Base-by-base conservation (phyloP, 805 yeast species). In the Komagataella ulmi region DNA sequence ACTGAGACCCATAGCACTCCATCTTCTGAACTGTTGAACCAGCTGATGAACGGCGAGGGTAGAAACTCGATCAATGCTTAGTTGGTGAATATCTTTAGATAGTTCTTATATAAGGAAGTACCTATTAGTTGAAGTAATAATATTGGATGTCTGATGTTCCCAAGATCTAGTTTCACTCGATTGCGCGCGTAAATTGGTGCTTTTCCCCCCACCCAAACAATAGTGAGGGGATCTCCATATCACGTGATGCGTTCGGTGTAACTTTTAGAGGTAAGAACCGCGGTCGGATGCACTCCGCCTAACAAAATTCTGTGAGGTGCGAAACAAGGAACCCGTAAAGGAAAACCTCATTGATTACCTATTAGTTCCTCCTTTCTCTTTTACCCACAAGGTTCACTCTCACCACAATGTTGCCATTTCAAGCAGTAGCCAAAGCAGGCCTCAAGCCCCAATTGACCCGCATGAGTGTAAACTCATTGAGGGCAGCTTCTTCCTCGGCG, bases 11-110 rank as follows among this genome's bases (percentile, higher is more conserved):
- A 63, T 54, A 64, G 67, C 30, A 77, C 80, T 24, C 80, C 85
- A 49, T 83, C 90, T 54, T 81, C 88, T 45, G 96, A 88, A 62
- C 74, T 89, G 60, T 74, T 89, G 59, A 87, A 81, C 53, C 97
- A 88, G 65, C 72, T 89, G 62, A 83, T 89, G 81, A 83, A 83
- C 58, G 95, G 95, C 6, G 40, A 30, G 40, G 40, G 40, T 14
- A 8, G 40, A 14, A 30, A 30, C 40, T 30, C 40, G 40, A 30
- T 30, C 40, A 30, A 30, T 30, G 40, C 40, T 30, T 30, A 30
- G 40, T 30, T 5, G 40, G 40, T 10, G 40, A 8, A 5, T 30
- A 30, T 30, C 14, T 30, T 8, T 24, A 8, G 5, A 8, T 24
- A 3, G 8, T 24, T 8, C 2, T 10, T 30, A 30, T 10, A 2